These are phyloP conservation scores for Rhodotorula sp. DNA, from an alignment of 1,284 basidiomycete genomes.

Conservation along the genomic window DNA sequence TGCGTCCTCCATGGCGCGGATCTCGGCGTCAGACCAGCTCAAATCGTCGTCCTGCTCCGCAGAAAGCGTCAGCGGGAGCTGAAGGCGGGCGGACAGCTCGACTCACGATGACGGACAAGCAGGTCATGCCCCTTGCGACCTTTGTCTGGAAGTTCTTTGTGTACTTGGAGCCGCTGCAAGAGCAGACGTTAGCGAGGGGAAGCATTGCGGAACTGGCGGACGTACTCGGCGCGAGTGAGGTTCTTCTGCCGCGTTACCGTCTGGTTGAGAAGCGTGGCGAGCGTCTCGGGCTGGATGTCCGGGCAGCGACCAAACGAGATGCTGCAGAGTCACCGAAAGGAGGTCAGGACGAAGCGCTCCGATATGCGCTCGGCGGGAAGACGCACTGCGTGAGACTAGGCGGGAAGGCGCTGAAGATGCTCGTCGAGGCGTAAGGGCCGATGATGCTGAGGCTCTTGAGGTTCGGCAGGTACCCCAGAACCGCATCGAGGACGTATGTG, in stretches of 20 bases:
- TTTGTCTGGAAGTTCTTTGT: constrained; percentile 5
- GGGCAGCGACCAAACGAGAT: constrained; percentile 23
- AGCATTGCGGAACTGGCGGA: neutral
- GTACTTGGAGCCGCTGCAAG: constrained; percentile 12
- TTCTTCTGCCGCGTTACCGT: constrained; percentile 2
- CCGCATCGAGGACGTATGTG: constrained; percentile 29
- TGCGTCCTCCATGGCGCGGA: constrained; percentile 13
- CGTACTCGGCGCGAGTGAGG: constrained; percentile 17
- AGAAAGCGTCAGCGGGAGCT: too few species aligned
- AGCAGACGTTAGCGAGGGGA: too few species aligned
- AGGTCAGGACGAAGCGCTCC: too few species aligned
- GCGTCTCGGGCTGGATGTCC: constrained; percentile 12
- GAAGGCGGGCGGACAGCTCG: neutral
- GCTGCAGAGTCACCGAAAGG: neutral
- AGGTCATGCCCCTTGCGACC: constrained; percentile 16
- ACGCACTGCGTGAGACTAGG: constrained; percentile 17
- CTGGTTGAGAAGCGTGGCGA: constrained; percentile 28
- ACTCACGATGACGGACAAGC: constrained; percentile 23
- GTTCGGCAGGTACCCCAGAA: constrained; percentile 25
- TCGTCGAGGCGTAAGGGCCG: constrained; percentile 22
- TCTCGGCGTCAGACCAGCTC: constrained; percentile 19
- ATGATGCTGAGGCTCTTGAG: constrained; percentile 15
- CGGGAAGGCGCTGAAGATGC: constrained; percentile 26
- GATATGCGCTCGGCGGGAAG: neutral
- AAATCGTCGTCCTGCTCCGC: constrained; percentile 25